Evolutionary conservation across 208 protist species (phyloP), one percentile per base, ranked within the genome.

Genomic region (Leishmania arabica): DNA sequence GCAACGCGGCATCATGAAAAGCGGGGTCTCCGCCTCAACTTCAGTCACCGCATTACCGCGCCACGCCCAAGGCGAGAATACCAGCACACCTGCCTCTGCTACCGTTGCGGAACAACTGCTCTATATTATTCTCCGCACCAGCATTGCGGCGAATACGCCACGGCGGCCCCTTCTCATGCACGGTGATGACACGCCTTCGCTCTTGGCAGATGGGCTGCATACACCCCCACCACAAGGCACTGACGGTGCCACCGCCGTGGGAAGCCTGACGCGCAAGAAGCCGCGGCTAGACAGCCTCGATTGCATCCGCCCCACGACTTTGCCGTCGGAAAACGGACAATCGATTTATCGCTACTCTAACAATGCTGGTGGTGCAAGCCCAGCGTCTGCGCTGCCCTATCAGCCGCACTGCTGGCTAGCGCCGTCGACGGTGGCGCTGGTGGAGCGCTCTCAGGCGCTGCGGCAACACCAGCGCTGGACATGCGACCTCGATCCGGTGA

Each of bases 91-190:
- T n/a, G 60, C 76, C 64, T 31, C 47, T 71, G 47, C 76, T 17
- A 88, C 92, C 8, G 75, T 91, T 42, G 86, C 83, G 1, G 91
- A 91, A 62, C 81, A 91, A 68, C 86, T 95, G 78, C 81, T 97
- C n/a, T 94, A 96, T 74, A 87, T 97, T 42, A 89, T 97, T 60
- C 85, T 97, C 31, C 91, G 91, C 78, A 97, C 94, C 9, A 94
- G 94, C 75, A 81, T 90, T 47, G 85, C 88, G 1, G 91, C 86
- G 3, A 82, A 87, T 54, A 82, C 79, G 19, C 82, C 74, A 51
- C 37, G 70, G 58, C 34, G 77, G 68, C 4, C 37, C 24, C 7
- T 24, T 11, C 21, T 9, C 34, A 27, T 47, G 37, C 40, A 51
- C 56, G 56, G 27, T 42, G 74, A 49, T 8, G 40, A 58, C 8